phyloP scores from a whole-genome alignment of 306 rosid species.

The Trifolium fragiferum region DNA sequence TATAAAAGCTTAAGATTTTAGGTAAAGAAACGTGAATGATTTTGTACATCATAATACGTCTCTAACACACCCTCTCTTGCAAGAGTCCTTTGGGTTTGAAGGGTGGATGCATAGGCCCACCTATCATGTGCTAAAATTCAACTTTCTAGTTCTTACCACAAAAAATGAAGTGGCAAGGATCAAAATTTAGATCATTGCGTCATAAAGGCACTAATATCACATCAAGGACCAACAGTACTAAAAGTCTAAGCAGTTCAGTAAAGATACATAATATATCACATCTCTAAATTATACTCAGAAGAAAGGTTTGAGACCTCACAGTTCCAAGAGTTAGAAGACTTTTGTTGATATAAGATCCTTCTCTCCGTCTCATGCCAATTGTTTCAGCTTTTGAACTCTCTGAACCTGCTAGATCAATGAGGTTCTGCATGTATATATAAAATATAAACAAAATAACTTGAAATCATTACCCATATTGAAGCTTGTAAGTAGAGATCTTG shows the following conservation, averaged over 20 bases:
- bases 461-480: conserved; percentile 36
- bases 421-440: conserved; percentile 89
- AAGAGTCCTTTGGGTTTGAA: not conserved
- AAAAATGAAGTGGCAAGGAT: not conserved
- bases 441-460: conserved; percentile 46
- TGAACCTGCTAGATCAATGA: conserved; percentile 99
- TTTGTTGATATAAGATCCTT: conserved; percentile 97
- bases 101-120: not conserved
- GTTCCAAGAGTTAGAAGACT: conserved; percentile 98
- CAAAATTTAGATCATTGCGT: not conserved
- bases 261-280: conserved; percentile 20
- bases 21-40: not conserved
- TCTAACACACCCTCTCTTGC: not conserved
- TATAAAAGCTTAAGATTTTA: not conserved
- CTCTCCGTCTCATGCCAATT: conserved; percentile 94
- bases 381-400: conserved; percentile 99
- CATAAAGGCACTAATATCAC: conserved; percentile 6
- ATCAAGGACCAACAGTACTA: not conserved
- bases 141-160: conserved; percentile 1
- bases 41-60: conserved; percentile 6
- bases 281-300: conserved; percentile 29
- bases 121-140: conserved; percentile 13
- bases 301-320: conserved; percentile 74
- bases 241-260: conserved; percentile 11
- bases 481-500: conserved; percentile 22